Percentiles rank a stretch among this genome's conserved stretches.
These are phyloP conservation scores for Ramularia endophylla DNA, from an alignment of 2,329 filamentous ascomycete genomes.

Conservation along the genomic window DNA sequence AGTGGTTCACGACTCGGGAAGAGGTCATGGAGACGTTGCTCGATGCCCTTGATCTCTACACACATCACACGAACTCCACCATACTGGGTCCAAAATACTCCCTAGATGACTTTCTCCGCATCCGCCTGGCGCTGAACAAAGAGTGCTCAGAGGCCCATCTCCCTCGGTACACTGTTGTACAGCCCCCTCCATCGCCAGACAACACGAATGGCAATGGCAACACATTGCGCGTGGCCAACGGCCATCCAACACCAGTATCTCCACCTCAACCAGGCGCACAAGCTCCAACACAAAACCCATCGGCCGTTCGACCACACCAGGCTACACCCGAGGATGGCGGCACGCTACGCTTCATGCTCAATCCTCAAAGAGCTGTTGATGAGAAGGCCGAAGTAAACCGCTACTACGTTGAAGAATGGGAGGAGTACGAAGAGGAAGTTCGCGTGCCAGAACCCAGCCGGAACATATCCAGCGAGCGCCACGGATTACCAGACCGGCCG, in stretches of 20 bases:
- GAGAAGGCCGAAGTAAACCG: constrained; percentile 64
- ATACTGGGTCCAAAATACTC: constrained; percentile 67
- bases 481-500: constrained; percentile 5
- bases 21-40: constrained; percentile 70
- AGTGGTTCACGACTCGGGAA: constrained; percentile 39
- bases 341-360: constrained; percentile 85
- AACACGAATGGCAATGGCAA: constrained; percentile 25
- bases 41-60: constrained; percentile 88
- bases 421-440: constrained; percentile 71
- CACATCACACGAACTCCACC: constrained; percentile 70
- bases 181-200: constrained; percentile 28
- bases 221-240: constrained; percentile 27
- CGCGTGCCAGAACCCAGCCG: constrained; percentile 44
- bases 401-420: constrained; percentile 68
- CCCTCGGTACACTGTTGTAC: constrained; percentile 52
- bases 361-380: constrained; percentile 64
- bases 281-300: constrained; percentile 14
- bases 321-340: constrained; percentile 39
- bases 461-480: constrained; percentile 16
- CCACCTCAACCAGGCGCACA: constrained; percentile 23
- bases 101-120: constrained; percentile 72
- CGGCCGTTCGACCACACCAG: constrained; percentile 10
- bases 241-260: constrained; percentile 31
- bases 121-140: constrained; percentile 81
- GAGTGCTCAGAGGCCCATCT: constrained; percentile 61